A percentile compares a stretch with the other conserved stretches of the same genome.
phyloP scores from a whole-genome alignment of 2,329 filamentous ascomycete species.

The Magnaporthiopsis incrustans region DNA sequence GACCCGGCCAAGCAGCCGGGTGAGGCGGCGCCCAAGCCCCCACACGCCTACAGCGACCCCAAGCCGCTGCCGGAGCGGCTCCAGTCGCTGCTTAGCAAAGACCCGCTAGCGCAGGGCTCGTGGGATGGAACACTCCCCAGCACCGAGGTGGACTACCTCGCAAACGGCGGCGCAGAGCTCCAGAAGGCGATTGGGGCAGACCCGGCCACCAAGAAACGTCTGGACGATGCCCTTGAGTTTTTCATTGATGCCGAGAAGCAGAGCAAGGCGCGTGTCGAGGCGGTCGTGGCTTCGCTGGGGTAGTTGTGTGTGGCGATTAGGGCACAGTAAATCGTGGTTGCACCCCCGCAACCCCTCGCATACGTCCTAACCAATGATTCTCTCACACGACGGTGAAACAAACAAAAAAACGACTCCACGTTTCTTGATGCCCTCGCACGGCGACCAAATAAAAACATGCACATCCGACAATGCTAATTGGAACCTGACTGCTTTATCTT shows the following conservation, averaged over 20 bases:
- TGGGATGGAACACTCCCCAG: slow-evolving; percentile 31
- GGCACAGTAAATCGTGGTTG: not conserved
- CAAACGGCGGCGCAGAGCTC: slow-evolving; percentile 32
- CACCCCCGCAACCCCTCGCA: not conserved
- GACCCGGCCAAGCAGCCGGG: slow-evolving; percentile 29
- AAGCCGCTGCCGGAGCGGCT: slow-evolving; percentile 26
- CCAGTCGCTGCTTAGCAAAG: slow-evolving; percentile 24
- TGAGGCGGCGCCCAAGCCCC: slow-evolving; percentile 29
- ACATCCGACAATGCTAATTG: no score
- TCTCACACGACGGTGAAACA: not conserved
- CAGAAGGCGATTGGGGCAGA: slow-evolving; percentile 33
- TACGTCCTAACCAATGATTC: not conserved
- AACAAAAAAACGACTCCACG: not conserved
- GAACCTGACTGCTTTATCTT: no score
- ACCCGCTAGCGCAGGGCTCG: slow-evolving; percentile 29
- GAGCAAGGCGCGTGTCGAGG: slow-evolving; percentile 22
- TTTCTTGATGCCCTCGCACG: not conserved
- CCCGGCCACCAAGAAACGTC: slow-evolving; percentile 25
- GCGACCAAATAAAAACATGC: no score
- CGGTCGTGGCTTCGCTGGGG: slow-evolving; percentile 14
- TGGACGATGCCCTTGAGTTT: slow-evolving; percentile 30
- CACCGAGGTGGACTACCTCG: slow-evolving; percentile 37
- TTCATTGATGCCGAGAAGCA: slow-evolving; percentile 25
- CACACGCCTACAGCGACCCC: slow-evolving; percentile 28
- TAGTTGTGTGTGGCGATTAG: not conserved